Percentiles rank a stretch among this genome's conserved stretches.
These are phyloP conservation scores for Aspergillus pseudoterreus DNA, from an alignment of 2,329 filamentous ascomycete species.

Conservation along the genomic window DNA sequence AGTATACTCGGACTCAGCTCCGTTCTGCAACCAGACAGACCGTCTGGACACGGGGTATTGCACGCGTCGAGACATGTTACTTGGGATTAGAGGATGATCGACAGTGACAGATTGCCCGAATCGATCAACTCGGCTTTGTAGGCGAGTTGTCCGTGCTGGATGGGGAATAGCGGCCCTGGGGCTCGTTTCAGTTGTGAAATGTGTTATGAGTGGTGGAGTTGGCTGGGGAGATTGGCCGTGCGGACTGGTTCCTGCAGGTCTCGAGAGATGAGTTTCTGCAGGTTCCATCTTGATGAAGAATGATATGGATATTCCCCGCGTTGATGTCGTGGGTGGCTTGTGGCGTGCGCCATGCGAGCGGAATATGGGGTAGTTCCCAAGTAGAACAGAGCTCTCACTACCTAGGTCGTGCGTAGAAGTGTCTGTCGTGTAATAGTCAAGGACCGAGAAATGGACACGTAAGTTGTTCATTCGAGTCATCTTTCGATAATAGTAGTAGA, in stretches of 20 bases:
- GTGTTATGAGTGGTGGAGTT: not conserved
- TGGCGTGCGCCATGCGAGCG: no score
- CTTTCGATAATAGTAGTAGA: no score
- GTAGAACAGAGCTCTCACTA: no score
- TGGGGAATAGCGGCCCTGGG: conserved; percentile 8
- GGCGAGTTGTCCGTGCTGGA: conserved; percentile 15
- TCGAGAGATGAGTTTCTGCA: no score
- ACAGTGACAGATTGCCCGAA: not conserved
- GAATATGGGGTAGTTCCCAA: no score
- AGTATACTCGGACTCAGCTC: conserved; percentile 10
- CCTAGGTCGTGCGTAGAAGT: no score
- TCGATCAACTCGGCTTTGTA: conserved; percentile 10
- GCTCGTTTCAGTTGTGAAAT: not conserved
- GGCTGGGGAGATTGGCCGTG: not conserved
- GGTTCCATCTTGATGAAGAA: no score
- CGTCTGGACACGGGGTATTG: not conserved
- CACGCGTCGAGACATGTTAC: not conserved
- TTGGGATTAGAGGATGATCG: conserved; percentile 3
- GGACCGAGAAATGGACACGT: no score
- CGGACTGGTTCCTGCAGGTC: not conserved
- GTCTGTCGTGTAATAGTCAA: no score
- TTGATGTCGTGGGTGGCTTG: not conserved
- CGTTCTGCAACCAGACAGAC: conserved; percentile 13
- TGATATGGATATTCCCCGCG: not conserved
- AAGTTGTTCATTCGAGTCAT: no score